Percentiles rank a stretch among this genome's conserved stretches.
phyloP scores from a whole-genome alignment of 768 basidiomycete species.

The Termitomyces sp. region DNA sequence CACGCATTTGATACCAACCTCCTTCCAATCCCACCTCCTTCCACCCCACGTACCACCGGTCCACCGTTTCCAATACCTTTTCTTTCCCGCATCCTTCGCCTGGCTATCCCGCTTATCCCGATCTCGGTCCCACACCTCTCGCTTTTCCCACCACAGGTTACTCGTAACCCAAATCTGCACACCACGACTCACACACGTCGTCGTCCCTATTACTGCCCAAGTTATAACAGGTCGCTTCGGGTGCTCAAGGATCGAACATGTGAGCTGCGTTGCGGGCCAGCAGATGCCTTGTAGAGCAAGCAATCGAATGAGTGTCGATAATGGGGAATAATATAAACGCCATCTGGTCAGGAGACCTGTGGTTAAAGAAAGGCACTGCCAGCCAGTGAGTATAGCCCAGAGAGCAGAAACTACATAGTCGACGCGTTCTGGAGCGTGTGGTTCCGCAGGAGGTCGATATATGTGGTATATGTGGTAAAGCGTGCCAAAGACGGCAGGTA shows the following conservation, averaged over 20 bases:
- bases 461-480: slow-evolving; percentile 49
- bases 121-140: slow-evolving; percentile 21
- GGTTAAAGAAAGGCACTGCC: slow-evolving; percentile 84
- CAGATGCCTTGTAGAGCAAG: slow-evolving; percentile 93
- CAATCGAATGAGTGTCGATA: slow-evolving; percentile 86
- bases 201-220: slow-evolving; percentile 90
- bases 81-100: slow-evolving; percentile 17
- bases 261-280: slow-evolving; percentile 91
- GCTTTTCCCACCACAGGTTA: slow-evolving; percentile 64
- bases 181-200: slow-evolving; percentile 77
- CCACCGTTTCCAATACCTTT: slow-evolving; percentile 36
- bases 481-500: slow-evolving; percentile 68
- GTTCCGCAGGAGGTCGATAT: slow-evolving; percentile 35
- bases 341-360: slow-evolving; percentile 89
- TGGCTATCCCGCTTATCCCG: slow-evolving; percentile 14
- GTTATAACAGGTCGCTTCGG: slow-evolving; percentile 73
- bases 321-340: slow-evolving; percentile 85
- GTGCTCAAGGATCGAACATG: slow-evolving; percentile 69
- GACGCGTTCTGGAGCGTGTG: slow-evolving; percentile 41
- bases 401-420: slow-evolving; percentile 68
- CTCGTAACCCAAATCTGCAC: slow-evolving; percentile 96
- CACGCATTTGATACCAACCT: slow-evolving; percentile 65
- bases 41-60: slow-evolving; percentile 50
- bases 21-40: slow-evolving; percentile 78
- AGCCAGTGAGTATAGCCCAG: slow-evolving; percentile 83